Conservation (phyloP, 2,329 filamentous ascomycete genomes). For the Pseudopithomyces chartarum region DNA sequence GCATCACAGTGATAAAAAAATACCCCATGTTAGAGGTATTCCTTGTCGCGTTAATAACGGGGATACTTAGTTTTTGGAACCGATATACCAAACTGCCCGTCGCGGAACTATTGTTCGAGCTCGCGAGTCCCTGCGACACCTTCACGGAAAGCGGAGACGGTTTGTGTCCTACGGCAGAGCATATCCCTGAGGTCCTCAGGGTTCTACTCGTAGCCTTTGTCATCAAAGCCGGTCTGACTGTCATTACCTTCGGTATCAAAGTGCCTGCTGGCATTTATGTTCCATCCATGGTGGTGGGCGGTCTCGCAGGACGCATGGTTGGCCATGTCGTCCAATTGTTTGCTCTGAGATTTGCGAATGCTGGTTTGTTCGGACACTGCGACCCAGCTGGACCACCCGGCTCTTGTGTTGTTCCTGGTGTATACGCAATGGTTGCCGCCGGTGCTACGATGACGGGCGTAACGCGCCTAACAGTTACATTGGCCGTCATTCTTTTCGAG, state of each 20-base stretch:
- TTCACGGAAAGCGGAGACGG: slow-evolving; percentile 71
- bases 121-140: slow-evolving; percentile 84
- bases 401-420: slow-evolving; percentile 91
- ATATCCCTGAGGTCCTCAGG: slow-evolving; percentile 77
- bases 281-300: slow-evolving; percentile 97
- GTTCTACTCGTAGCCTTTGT: slow-evolving; percentile 79
- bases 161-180: slow-evolving; percentile 75
- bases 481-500: slow-evolving; percentile 95
- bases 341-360: slow-evolving; percentile 73
- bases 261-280: slow-evolving; percentile 97
- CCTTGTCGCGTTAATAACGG: slow-evolving; percentile 84
- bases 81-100: slow-evolving; percentile 86
- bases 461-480: slow-evolving; percentile 87
- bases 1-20: slow-evolving; percentile 77
- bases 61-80: slow-evolving; percentile 91
- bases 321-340: slow-evolving; percentile 85
- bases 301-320: slow-evolving; percentile 84
- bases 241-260: slow-evolving; percentile 94
- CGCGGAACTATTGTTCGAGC: slow-evolving; percentile 85
- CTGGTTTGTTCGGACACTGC: slow-evolving; percentile 76
- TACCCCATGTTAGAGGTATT: slow-evolving; percentile 87
- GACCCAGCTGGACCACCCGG: slow-evolving; percentile 69
- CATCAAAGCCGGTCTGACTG: slow-evolving; percentile 86
- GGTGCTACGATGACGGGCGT: slow-evolving; percentile 98
- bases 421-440: slow-evolving; percentile 92